A percentile compares a stretch with the other conserved stretches of the same genome.
Evolutionary conservation across 306 rosid species (phyloP).

Genomic region (Rosa persica): DNA sequence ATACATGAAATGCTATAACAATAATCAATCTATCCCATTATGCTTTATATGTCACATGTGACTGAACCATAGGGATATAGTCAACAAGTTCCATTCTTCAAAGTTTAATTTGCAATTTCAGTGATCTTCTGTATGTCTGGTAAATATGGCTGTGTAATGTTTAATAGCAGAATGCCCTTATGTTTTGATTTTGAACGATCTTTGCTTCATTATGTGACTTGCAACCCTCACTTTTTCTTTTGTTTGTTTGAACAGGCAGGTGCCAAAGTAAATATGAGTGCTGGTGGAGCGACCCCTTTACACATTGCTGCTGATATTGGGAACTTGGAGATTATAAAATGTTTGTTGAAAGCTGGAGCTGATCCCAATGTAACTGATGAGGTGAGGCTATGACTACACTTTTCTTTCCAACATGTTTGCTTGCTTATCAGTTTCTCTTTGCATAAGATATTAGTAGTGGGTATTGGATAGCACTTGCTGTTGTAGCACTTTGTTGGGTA

Average conservation of each 20-base stretch:
- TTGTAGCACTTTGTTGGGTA: neutral
- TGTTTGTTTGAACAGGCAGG: slow-evolving; percentile 63
- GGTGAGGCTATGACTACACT: slow-evolving; percentile 41
- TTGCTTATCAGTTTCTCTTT: slow-evolving; percentile 2
- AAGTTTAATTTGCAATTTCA: neutral
- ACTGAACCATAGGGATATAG: neutral
- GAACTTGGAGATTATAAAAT: slow-evolving; percentile 53
- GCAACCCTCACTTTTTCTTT: slow-evolving; percentile 23
- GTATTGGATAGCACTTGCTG: neutral
- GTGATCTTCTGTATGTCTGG: neutral
- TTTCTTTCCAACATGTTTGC: neutral
- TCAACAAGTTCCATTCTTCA: neutral
- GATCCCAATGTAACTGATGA: slow-evolving; percentile 78
- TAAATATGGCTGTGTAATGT: neutral
- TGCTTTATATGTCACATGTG: neutral
- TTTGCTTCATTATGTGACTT: neutral
- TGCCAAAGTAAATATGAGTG: slow-evolving; percentile 73
- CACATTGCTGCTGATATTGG: slow-evolving; percentile 87
- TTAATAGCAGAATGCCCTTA: neutral
- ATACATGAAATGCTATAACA: neutral
- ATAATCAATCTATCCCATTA: neutral
- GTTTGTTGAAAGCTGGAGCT: slow-evolving; percentile 82
- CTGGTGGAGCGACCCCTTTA: slow-evolving; percentile 95
- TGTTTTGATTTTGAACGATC: neutral
- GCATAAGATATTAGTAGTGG: neutral